These are phyloP conservation scores for Dendrostoma leiphaemia DNA, from an alignment of 2,329 filamentous ascomycete species.

Conservation along the genomic window DNA sequence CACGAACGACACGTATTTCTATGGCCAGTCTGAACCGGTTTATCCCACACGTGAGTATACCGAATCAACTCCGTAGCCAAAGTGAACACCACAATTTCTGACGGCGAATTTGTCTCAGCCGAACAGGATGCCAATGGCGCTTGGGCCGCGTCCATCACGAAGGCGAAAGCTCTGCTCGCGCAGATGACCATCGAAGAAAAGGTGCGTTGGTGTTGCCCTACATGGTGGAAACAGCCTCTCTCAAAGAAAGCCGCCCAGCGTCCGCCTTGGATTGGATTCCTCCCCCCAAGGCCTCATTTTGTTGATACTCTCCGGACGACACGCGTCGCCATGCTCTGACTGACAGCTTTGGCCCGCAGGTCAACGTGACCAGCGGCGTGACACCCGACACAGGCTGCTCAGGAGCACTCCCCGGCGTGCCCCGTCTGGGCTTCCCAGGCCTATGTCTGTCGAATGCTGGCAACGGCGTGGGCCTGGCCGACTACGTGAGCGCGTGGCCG, in stretches of 20 bases:
- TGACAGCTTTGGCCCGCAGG: conserved; percentile 37
- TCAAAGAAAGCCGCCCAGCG: too few species aligned
- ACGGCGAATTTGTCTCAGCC: neutral
- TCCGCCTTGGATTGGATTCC: too few species aligned
- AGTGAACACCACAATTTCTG: neutral
- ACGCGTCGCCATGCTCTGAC: neutral
- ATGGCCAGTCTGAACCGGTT: conserved; percentile 3
- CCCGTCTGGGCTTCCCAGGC: conserved; percentile 53
- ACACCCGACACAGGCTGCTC: conserved; percentile 47
- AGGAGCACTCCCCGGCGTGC: conserved; percentile 43
- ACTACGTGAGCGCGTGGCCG: conserved; percentile 68
- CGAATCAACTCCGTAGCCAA: neutral
- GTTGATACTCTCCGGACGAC: neutral
- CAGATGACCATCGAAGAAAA: conserved; percentile 67
- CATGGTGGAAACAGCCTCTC: too few species aligned
- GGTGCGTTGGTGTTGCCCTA: neutral
- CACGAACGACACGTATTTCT: neutral
- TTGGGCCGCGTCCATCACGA: conserved; percentile 63
- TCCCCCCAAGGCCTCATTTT: too few species aligned
- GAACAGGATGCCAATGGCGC: conserved; percentile 14
- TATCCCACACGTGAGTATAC: neutral
- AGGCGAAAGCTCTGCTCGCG: conserved; percentile 64
- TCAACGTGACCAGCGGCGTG: conserved; percentile 70
- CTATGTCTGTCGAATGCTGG: conserved; percentile 73
- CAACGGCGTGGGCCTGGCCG: conserved; percentile 62